Conservation (phyloP, 306 rosid species). For the Rosa rugosa region DNA sequence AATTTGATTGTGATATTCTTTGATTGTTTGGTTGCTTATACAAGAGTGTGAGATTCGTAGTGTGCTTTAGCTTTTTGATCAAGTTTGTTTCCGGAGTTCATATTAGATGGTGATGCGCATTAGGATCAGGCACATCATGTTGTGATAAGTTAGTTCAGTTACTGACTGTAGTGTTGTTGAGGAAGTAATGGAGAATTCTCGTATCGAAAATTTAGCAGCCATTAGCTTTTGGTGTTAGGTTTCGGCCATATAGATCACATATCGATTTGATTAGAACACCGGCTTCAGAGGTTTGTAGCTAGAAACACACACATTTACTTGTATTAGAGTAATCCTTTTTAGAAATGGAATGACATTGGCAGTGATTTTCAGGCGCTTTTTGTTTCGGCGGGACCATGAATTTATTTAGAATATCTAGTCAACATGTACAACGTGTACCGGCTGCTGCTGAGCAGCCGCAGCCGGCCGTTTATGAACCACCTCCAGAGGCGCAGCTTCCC, state of each 20-base stretch:
- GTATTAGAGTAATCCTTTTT: not conserved
- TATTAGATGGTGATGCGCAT: not conserved
- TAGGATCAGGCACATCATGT: not conserved
- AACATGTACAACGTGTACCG: slow-evolving; percentile 34
- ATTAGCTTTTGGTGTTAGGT: not conserved
- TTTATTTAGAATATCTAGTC: slow-evolving; percentile 65
- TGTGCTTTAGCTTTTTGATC: slow-evolving; percentile 4
- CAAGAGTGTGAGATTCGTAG: slow-evolving; percentile 1
- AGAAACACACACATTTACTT: not conserved
- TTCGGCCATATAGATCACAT: not conserved
- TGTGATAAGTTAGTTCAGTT: not conserved
- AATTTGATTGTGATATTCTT: not conserved
- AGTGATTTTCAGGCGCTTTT: slow-evolving; percentile 31
- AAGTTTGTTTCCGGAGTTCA: not conserved
- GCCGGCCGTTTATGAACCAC: slow-evolving; percentile 40
- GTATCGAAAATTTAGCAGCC: not conserved
- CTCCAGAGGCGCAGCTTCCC: slow-evolving; percentile 32
- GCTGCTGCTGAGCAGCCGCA: slow-evolving; percentile 53
- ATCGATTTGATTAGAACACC: not conserved
- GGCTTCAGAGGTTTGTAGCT: not conserved
- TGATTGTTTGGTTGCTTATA: not conserved
- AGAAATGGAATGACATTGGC: not conserved
- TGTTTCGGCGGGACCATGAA: slow-evolving; percentile 51
- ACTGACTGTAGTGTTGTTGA: not conserved
- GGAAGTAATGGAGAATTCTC: not conserved